Evolutionary conservation across 306 rosid species (phyloP).

Genomic region (Heteromeles arbutifolia): DNA sequence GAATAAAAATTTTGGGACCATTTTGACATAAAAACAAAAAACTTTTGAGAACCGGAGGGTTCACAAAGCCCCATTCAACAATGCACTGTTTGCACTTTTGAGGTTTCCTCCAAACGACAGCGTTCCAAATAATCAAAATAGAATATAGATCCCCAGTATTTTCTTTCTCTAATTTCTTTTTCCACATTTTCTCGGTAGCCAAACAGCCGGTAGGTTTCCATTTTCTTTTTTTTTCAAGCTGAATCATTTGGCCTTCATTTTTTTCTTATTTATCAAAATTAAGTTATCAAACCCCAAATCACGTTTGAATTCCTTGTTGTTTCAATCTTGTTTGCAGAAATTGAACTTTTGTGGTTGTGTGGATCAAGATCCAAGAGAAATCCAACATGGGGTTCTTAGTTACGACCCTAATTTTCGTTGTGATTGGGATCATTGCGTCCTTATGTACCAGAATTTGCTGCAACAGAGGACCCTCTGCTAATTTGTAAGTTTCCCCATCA

Average conservation of each 20-base stretch:
- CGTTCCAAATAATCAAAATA: not conserved
- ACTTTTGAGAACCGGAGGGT: too few relatives aligned
- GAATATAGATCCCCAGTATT: not conserved
- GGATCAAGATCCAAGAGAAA: conserved; percentile 36
- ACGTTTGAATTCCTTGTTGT: not conserved
- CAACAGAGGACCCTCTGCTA: conserved; percentile 72
- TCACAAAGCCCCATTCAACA: not conserved
- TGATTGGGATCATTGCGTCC: conserved; percentile 67
- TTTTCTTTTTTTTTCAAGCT: not conserved
- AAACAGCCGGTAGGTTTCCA: conserved; percentile 6
- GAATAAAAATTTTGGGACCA: too few relatives aligned
- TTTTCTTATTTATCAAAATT: not conserved
- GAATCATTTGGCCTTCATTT: not conserved
- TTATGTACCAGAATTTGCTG: conserved; percentile 76
- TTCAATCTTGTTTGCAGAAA: conserved; percentile 20
- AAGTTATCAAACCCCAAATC: not conserved
- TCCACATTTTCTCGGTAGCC: conserved; percentile 18
- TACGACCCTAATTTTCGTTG: conserved; percentile 60
- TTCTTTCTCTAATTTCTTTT: not conserved
- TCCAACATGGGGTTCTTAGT: conserved; percentile 71
- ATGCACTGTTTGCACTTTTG: not conserved
- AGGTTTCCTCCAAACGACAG: not conserved
- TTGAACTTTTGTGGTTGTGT: conserved; percentile 27
- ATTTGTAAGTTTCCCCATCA: conserved; percentile 39
- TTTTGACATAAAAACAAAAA: too few relatives aligned